phyloP scores from a whole-genome alignment of 768 basidiomycete species.

The Suillus weaverae region DNA sequence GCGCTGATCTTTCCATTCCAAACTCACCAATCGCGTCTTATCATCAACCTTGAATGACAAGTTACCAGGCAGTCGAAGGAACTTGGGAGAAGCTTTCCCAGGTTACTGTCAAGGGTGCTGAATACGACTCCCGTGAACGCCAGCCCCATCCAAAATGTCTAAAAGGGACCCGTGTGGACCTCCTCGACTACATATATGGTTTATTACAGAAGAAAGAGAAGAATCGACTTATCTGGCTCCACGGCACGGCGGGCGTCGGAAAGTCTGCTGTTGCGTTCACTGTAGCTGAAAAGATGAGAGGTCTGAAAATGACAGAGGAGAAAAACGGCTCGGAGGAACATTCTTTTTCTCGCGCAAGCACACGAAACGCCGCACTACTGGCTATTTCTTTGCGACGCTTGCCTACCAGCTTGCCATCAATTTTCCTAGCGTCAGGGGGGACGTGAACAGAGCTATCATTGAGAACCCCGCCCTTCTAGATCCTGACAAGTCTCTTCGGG shows the following conservation, averaged over 20 bases:
- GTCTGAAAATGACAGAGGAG: background rate
- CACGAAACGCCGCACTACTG: background rate
- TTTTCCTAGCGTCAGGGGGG: background rate
- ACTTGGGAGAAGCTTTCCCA: background rate
- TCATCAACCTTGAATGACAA: background rate
- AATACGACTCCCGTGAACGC: background rate
- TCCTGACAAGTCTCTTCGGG: background rate
- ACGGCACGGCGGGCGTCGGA: background rate
- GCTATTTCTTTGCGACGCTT: background rate
- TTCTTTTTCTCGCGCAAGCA: conserved; percentile 1
- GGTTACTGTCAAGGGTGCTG: background rate
- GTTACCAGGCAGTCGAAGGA: background rate
- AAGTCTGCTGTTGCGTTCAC: conserved; percentile 3
- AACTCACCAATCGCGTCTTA: background rate
- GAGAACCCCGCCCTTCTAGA: background rate
- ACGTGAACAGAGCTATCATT: background rate
- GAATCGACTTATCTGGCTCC: background rate
- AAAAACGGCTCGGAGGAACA: background rate
- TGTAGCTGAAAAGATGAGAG: background rate
- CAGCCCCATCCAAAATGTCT: background rate
- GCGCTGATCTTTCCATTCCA: background rate
- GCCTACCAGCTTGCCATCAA: background rate
- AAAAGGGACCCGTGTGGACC: background rate
- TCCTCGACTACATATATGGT: background rate
- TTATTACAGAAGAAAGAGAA: background rate